Conservation (phyloP, 2,329 filamentous ascomycete species). For the Pestalotiopsis sp. region DNA sequence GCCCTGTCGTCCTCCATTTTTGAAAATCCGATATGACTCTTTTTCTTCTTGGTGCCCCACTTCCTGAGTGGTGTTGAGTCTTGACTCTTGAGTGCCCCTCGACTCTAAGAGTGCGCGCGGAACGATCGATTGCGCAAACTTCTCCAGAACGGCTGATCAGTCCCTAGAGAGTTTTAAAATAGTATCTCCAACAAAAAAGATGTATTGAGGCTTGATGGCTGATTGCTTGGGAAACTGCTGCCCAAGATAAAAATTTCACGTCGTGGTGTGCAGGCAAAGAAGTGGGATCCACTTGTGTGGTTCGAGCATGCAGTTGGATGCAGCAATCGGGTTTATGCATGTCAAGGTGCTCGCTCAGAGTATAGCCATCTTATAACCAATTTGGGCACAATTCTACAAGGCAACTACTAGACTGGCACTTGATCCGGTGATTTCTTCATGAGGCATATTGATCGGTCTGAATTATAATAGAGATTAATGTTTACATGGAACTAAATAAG, state of each 20-base stretch:
- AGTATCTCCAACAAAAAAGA: no score
- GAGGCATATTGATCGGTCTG: background rate
- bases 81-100: background rate
- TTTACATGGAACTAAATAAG: background rate
- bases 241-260: background rate
- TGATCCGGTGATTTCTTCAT: background rate
- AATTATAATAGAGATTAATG: background rate
- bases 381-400: background rate
- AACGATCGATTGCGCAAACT: background rate
- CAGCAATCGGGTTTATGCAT: background rate
- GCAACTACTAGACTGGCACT: background rate
- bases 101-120: background rate
- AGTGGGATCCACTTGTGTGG: background rate
- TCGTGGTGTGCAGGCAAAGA: constrained; percentile 6
- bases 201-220: background rate
- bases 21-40: background rate
- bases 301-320: background rate
- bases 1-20: constrained; percentile 77
- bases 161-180: background rate
- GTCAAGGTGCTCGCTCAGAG: background rate
- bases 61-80: background rate
- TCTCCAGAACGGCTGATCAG: background rate
- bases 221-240: background rate
- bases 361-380: background rate
- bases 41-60: background rate